phyloP scores from a whole-genome alignment of 345 rosid genomes.

The Boechera stricta region DNA sequence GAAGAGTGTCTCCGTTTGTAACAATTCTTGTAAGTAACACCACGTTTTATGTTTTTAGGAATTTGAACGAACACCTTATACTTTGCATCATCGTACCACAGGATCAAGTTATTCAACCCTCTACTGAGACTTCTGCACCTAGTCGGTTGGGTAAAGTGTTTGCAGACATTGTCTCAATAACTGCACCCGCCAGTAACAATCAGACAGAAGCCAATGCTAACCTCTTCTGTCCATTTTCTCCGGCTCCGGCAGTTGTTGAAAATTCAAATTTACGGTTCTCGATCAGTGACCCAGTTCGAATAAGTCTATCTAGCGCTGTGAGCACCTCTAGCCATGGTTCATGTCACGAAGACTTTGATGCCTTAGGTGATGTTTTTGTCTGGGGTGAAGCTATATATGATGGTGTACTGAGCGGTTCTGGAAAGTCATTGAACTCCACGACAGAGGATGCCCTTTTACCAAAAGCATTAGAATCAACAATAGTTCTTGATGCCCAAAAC shows the following conservation, averaged over 20 bases:
- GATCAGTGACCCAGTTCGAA: conserved; percentile 59
- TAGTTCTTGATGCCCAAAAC: conserved; percentile 69
- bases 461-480: conserved; percentile 71
- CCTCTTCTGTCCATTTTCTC: conserved; percentile 42
- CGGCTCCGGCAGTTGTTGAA: conserved; percentile 46
- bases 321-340: conserved; percentile 94
- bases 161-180: conserved; percentile 67
- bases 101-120: conserved; percentile 63
- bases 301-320: conserved; percentile 82
- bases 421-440: conserved; percentile 44
- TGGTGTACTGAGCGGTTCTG: conserved; percentile 64
- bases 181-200: conserved; percentile 52
- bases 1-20: conserved; percentile 56
- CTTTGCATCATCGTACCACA: conserved; percentile 39
- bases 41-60: conserved; percentile 12
- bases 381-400: conserved; percentile 88
- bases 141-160: conserved; percentile 73
- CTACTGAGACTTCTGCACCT: conserved; percentile 51
- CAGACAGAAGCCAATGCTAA: conserved; percentile 54
- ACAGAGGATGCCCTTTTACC: conserved; percentile 70
- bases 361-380: conserved; percentile 80
- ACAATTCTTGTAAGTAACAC: conserved; percentile 59
- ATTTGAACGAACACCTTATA: conserved; percentile 28
- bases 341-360: conserved; percentile 76
- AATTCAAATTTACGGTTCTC: conserved; percentile 64